Evolutionary conservation across 805 yeast genomes (phyloP).

Genomic region (Wilhelminamyces savonicus): DNA sequence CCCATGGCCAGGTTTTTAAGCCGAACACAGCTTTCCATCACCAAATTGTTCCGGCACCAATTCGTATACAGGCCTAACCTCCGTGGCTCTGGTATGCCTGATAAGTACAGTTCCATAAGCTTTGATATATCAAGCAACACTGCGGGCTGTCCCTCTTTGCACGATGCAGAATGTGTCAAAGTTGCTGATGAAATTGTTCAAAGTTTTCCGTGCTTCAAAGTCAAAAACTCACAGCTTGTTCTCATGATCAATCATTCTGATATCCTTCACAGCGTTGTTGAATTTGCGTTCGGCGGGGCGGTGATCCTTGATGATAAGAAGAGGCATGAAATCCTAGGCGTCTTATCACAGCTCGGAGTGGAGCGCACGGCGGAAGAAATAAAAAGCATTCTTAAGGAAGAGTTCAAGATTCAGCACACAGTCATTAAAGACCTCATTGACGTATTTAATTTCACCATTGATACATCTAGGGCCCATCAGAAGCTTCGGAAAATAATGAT

Average conservation of each 20-base stretch:
- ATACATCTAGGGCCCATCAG: conserved; percentile 56
- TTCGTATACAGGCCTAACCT: conserved; percentile 68
- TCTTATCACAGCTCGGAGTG: conserved; percentile 72
- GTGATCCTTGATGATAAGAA: conserved; percentile 62
- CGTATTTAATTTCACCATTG: conserved; percentile 66
- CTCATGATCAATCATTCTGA: conserved; percentile 77
- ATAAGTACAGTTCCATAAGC: conserved; percentile 73
- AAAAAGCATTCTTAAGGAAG: conserved; percentile 34
- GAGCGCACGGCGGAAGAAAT: conserved; percentile 60
- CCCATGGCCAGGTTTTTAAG: conserved; percentile 87
- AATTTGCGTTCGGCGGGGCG: conserved; percentile 65
- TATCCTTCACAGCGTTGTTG: conserved; percentile 57
- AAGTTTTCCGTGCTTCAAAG: conserved; percentile 60
- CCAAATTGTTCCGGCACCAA: conserved; percentile 69
- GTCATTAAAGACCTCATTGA: conserved; percentile 72
- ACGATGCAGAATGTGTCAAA: conserved; percentile 83
- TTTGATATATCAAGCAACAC: conserved; percentile 72
- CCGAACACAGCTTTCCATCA: conserved; percentile 41
- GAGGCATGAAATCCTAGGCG: conserved; percentile 57
- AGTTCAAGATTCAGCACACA: conserved; percentile 73
- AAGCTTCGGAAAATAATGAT: conserved; percentile 66
- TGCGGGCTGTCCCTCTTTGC: conserved; percentile 9
- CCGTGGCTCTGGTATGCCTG: conserved; percentile 62
- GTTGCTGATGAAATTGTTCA: conserved; percentile 70
- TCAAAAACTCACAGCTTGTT: conserved; percentile 40